Conservation (phyloP, 495 filamentous ascomycete species). For the Trichoderma gamsii region DNA sequence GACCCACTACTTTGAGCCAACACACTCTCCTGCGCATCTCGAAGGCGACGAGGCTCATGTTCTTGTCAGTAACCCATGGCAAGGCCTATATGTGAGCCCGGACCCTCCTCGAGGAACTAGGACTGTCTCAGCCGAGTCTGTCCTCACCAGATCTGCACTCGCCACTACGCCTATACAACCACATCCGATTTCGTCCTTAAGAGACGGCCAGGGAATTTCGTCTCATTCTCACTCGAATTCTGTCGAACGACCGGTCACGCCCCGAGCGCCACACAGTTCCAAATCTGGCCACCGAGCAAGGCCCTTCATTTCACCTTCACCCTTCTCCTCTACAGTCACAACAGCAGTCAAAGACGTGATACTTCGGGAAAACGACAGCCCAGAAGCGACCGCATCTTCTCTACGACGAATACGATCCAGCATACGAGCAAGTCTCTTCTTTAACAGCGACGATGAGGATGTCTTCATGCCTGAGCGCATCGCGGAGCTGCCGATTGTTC, state of each 20-base stretch:
- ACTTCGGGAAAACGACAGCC: conserved; percentile 32
- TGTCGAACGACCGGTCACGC: conserved; percentile 29
- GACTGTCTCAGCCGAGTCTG: conserved; percentile 35
- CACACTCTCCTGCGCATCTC: conserved; percentile 7
- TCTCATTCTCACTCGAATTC: neutral
- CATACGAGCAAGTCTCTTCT: conserved; percentile 38
- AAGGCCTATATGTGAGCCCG: neutral
- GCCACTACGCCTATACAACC: conserved; percentile 10
- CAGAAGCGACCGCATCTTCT: conserved; percentile 25
- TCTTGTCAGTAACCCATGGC: conserved; percentile 7
- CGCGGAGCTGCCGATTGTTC: neutral
- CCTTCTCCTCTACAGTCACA: conserved; percentile 41
- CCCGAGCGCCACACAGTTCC: conserved; percentile 22
- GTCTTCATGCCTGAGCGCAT: conserved; percentile 18
- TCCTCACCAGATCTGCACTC: conserved; percentile 17
- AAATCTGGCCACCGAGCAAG: conserved; percentile 32
- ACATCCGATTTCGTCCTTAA: conserved; percentile 8
- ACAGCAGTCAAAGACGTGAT: conserved; percentile 42
- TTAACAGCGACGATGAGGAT: conserved; percentile 29
- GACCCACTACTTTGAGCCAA: neutral
- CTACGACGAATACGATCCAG: conserved; percentile 30
- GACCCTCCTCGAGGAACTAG: conserved; percentile 16
- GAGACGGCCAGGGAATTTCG: neutral
- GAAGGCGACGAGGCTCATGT: neutral
- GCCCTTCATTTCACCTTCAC: conserved; percentile 40